Base-by-base conservation (phyloP, 2,329 filamentous ascomycete genomes). In the Aspergillus puulaauensis region DNA sequence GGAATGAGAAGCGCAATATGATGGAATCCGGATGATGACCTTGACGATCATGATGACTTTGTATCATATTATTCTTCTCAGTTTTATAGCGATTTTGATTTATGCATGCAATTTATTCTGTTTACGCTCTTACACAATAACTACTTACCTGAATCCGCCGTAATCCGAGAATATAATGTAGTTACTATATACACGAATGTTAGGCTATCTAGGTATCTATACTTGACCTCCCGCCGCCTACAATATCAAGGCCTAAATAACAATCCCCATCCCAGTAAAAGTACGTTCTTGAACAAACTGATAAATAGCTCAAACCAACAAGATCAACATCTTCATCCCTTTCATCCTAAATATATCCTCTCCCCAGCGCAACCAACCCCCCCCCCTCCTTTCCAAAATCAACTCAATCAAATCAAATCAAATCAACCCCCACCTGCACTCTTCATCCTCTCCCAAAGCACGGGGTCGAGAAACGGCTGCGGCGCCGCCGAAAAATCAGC, bases 401-500 rank as follows among this genome's bases (percentile, higher is more conserved):
- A 37, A 14, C 2, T 6, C 33, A 12, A 12, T 24, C 39, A 49
- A 31, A 15, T 24, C 39, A 49, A 31, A 17, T 4, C 14, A 27
- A 21, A 41, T 39, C n/a, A 14, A 7, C 44, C 9, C 4, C 27
- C 40, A 43, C 8, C 31, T 51, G 52, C 39, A 50, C 43, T 44
- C 51, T 41, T 44, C 37, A 75, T 68, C 12, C 58, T 66, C 56
- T 72, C 70, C 63, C 75, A 70, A 9, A 63, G 48, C 6, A 61
- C 65, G 7, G 73, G 71, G 57, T 77, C 73, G 8, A 77, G 65
- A 53, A 78, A 77, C 21, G 73, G 75, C 59, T 77, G 73, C 35
- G 72, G 65, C 19, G 68, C 57, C 7, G 57, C 56, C 23, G 69
- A 70, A 15, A 74, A 73, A 47, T 75, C 47, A 39, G 45, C 52